Evolutionary conservation across 306 rosid species (phyloP).

Genomic region (Alnus rubra): DNA sequence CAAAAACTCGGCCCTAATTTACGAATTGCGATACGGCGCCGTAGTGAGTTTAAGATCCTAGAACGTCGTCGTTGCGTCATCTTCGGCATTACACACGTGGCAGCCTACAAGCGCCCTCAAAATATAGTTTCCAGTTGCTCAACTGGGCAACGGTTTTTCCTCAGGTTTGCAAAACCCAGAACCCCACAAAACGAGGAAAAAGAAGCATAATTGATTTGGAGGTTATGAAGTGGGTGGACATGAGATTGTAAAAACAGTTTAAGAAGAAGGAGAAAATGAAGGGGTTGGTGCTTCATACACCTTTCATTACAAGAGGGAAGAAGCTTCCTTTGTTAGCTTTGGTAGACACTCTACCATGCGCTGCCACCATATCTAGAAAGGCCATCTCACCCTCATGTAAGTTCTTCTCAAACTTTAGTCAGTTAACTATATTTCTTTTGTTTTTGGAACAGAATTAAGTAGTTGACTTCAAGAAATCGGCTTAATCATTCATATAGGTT

Average conservation of each 20-base stretch:
- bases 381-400: conserved; percentile 50
- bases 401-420: conserved; percentile 18
- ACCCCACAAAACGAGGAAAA: background rate
- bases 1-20: background rate
- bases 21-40: background rate
- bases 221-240: conserved; percentile 31
- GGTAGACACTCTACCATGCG: conserved; percentile 55
- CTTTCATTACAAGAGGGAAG: conserved; percentile 57
- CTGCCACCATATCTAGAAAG: conserved; percentile 32
- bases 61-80: background rate
- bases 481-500: background rate
- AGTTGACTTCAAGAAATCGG: background rate
- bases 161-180: conserved; percentile 22
- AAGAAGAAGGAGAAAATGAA: conserved; percentile 41
- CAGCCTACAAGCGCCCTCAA: conserved; percentile 17
- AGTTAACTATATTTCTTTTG: background rate
- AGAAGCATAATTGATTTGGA: background rate
- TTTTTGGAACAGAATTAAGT: background rate
- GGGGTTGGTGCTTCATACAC: conserved; percentile 58
- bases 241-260: conserved; percentile 45
- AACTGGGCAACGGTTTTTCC: conserved; percentile 22
- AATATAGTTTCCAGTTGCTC: background rate
- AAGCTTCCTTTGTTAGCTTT: conserved; percentile 63
- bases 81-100: conserved; percentile 57
- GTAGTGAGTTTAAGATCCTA: background rate